Evolutionary conservation across 352 stramenopile species (phyloP).

Genomic region (Plasmopara muralis): DNA sequence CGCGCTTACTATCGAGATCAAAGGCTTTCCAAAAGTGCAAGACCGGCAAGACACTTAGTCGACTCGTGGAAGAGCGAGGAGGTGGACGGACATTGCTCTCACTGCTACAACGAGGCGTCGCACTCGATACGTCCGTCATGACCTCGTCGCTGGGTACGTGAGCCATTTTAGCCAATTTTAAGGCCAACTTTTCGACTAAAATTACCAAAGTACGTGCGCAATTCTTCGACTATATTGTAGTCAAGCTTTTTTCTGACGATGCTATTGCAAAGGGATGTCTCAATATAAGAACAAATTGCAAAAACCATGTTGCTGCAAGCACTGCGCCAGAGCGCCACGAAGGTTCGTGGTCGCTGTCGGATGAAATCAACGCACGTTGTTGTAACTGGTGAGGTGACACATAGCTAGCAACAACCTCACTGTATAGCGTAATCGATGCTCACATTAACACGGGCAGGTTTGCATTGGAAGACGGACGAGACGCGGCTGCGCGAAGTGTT

Average conservation of each 20-base stretch:
- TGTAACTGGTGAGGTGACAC: conserved; percentile 36
- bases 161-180: conserved; percentile 13
- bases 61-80: conserved; percentile 15
- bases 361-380: conserved; percentile 46
- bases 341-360: not conserved
- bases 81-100: conserved; percentile 7
- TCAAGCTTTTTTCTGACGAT: not conserved
- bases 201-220: too few species aligned
- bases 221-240: too few species aligned
- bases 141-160: conserved; percentile 22
- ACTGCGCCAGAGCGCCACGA: conserved; percentile 11
- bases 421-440: conserved; percentile 8
- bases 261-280: conserved; percentile 10
- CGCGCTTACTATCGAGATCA: conserved; percentile 82
- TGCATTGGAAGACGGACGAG: conserved; percentile 82
- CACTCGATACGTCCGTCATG: conserved; percentile 20
- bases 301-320: conserved; percentile 6
- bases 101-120: conserved; percentile 14
- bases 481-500: conserved; percentile 58
- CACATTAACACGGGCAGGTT: conserved; percentile 25
- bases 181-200: not conserved
- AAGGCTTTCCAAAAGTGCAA: conserved; percentile 84
- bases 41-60: conserved; percentile 39
- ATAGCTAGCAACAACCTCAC: not conserved
- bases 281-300: not conserved